Conservation (phyloP, 2,329 filamentous ascomycete genomes). For the Aspergillus arachidicola region DNA sequence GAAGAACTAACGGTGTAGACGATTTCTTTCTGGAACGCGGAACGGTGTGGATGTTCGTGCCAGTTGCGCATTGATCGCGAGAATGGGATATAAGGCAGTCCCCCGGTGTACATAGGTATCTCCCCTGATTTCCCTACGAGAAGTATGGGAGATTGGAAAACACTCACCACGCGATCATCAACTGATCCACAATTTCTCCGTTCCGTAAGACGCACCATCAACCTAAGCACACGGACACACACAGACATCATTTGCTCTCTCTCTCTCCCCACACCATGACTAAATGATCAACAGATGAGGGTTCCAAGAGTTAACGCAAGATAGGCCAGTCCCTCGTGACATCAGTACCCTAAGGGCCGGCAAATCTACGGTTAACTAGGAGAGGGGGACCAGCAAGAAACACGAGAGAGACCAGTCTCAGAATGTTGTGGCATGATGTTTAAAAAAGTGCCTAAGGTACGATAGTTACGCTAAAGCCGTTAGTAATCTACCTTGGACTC, state of each 20-base stretch:
- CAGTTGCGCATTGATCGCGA: neutral
- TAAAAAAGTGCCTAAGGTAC: neutral
- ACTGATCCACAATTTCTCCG: conserved; percentile 1
- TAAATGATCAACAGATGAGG: neutral
- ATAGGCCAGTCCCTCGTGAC: neutral
- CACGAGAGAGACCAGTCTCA: neutral
- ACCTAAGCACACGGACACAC: neutral
- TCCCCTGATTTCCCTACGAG: neutral
- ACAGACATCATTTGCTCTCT: neutral
- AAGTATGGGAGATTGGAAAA: neutral
- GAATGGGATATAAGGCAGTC: neutral
- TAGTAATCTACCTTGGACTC: neutral
- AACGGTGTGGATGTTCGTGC: neutral
- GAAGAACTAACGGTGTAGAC: neutral
- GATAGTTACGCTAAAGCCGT: neutral
- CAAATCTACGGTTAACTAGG: neutral
- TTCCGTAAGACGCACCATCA: neutral
- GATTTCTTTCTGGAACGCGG: neutral
- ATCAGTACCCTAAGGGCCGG: neutral
- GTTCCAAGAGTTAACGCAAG: neutral
- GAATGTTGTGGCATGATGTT: neutral
- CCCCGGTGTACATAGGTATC: neutral
- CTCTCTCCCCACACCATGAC: neutral
- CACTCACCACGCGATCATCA: neutral
- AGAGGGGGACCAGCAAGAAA: neutral